Conservation (phyloP, 129 eudicot species). For the Tagetes patula region DNA sequence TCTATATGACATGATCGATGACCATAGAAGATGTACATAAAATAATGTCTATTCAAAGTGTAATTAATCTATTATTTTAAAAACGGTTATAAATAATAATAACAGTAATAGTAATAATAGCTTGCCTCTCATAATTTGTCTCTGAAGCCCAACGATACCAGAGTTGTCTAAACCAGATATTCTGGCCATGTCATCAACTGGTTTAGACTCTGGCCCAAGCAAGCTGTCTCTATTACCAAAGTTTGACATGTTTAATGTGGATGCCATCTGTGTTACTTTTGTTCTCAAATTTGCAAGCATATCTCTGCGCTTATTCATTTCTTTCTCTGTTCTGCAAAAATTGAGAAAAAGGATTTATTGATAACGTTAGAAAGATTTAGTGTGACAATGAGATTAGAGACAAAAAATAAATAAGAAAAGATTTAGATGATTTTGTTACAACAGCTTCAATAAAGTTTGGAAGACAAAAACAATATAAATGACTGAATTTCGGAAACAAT, state of each 20-base stretch:
- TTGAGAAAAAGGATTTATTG: not conserved
- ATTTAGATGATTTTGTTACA: not conserved
- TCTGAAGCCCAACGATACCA: slow-evolving; percentile 81
- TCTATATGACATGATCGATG: not conserved
- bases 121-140: slow-evolving; percentile 93
- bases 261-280: slow-evolving; percentile 89
- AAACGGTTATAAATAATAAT: slow-evolving; percentile 3
- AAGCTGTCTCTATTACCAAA: slow-evolving; percentile 91
- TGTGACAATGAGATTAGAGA: no score
- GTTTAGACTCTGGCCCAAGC: slow-evolving; percentile 89
- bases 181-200: slow-evolving; percentile 88
- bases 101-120: not conserved
- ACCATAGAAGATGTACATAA: not conserved
- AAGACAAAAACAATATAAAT: not conserved
- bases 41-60: not conserved
- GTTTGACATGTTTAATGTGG: slow-evolving; percentile 89
- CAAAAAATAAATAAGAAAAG: no score
- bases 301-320: slow-evolving; percentile 84
- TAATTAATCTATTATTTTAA: not conserved
- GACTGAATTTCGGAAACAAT: not conserved
- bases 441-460: slow-evolving; percentile 19
- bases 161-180: slow-evolving; percentile 66
- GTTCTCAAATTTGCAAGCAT: slow-evolving; percentile 76
- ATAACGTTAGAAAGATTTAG: no score
- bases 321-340: slow-evolving; percentile 79